phyloP scores from a whole-genome alignment of 768 basidiomycete species.

The Candolleomyces eurysporus region DNA sequence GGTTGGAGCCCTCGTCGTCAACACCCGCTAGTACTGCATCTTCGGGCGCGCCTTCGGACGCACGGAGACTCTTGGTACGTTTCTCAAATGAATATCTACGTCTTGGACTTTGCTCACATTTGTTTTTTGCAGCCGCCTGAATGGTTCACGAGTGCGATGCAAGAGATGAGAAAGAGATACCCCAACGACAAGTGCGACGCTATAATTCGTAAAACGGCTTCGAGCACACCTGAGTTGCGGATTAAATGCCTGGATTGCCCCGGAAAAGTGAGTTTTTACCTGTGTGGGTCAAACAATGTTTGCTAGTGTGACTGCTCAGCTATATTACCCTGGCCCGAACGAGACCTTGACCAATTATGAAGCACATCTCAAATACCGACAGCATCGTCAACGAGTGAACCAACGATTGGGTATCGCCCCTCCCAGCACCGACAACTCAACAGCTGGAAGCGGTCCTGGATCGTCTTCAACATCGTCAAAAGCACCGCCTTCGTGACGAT shows the following conservation, averaged over 20 bases:
- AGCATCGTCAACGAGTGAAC: slow-evolving; percentile 74
- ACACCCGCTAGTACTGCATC: neutral
- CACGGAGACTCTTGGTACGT: too few relatives aligned
- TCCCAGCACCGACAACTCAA: neutral
- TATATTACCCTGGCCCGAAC: slow-evolving; percentile 89
- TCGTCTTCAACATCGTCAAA: neutral
- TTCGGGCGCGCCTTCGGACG: slow-evolving; percentile 19
- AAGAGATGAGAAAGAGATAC: slow-evolving; percentile 66
- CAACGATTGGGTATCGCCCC: slow-evolving; percentile 39
- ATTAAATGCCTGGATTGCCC: slow-evolving; percentile 91
- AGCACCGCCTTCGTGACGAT: too few relatives aligned
- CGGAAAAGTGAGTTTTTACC: slow-evolving; percentile 66
- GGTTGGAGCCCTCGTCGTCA: slow-evolving; percentile 5
- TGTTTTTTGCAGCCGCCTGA: slow-evolving; percentile 46
- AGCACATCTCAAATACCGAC: slow-evolving; percentile 85
- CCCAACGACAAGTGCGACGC: slow-evolving; percentile 83
- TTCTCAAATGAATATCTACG: neutral
- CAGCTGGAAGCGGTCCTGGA: neutral
- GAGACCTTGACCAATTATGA: slow-evolving; percentile 89
- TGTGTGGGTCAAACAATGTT: neutral
- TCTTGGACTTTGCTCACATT: neutral
- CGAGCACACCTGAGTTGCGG: slow-evolving; percentile 77
- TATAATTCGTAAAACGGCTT: slow-evolving; percentile 57
- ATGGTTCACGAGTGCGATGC: slow-evolving; percentile 75
- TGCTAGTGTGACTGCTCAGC: slow-evolving; percentile 36